phyloP scores from a whole-genome alignment of 2,329 filamentous ascomycete species.

The Botryotinia narcissicola region DNA sequence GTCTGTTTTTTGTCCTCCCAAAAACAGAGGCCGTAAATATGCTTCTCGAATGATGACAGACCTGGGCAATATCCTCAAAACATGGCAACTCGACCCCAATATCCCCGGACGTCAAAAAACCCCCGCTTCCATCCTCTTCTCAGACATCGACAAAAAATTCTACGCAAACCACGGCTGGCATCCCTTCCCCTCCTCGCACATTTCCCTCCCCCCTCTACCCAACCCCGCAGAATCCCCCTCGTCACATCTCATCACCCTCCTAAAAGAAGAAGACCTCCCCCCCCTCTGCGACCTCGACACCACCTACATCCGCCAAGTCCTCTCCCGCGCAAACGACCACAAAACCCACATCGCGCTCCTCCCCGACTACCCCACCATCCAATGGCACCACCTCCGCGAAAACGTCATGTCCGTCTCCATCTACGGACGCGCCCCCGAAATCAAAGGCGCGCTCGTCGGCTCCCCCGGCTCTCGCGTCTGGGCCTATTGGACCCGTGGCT shows the following conservation, averaged over 20 bases:
- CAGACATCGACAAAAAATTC: conserved; percentile 80
- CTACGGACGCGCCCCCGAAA: conserved; percentile 51
- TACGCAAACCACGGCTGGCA: conserved; percentile 79
- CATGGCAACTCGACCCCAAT: conserved; percentile 49
- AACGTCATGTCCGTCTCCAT: conserved; percentile 70
- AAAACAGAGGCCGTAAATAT: conserved; percentile 70
- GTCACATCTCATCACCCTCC: conserved; percentile 26
- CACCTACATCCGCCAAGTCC: conserved; percentile 52
- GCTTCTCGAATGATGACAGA: conserved; percentile 72
- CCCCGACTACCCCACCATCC: conserved; percentile 65
- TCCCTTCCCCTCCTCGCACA: conserved; percentile 67
- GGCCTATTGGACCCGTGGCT: conserved; percentile 70
- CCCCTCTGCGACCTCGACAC: conserved; percentile 65
- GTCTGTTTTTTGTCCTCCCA: conserved; percentile 71
- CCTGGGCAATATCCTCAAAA: conserved; percentile 53
- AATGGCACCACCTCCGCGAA: conserved; percentile 80
- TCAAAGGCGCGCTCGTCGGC: conserved; percentile 67
- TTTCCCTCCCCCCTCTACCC: conserved; percentile 55
- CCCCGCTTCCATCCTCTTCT: conserved; percentile 77
- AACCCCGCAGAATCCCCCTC: conserved; percentile 34
- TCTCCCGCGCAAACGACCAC: conserved; percentile 44
- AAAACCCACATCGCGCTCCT: conserved; percentile 61
- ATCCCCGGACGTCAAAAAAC: conserved; percentile 40
- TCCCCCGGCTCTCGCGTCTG: conserved; percentile 58
- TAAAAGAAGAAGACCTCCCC: conserved; percentile 61